Percentiles rank a stretch among this genome's conserved stretches.
Conservation (phyloP, 495 filamentous ascomycete species). For the Friedmanniomyces simplex region DNA sequence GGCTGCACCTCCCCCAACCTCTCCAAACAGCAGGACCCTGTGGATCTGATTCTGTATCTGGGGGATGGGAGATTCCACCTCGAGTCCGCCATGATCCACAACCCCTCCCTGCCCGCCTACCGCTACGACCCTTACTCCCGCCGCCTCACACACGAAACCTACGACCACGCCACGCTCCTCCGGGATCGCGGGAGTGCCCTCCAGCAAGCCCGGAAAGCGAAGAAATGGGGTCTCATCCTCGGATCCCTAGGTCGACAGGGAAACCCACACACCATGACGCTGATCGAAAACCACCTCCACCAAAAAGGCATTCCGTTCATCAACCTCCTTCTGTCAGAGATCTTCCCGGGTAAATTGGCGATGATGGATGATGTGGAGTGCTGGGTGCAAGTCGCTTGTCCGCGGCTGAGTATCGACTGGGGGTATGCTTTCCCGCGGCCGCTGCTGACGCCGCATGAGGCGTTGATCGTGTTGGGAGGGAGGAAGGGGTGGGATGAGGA, state of each 20-base stretch:
- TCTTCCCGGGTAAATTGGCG: slow-evolving; percentile 88
- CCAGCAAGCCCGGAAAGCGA: slow-evolving; percentile 55
- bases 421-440: slow-evolving; percentile 90
- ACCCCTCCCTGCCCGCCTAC: slow-evolving; percentile 80
- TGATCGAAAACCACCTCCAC: slow-evolving; percentile 67
- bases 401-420: slow-evolving; percentile 93
- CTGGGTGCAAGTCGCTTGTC: slow-evolving; percentile 97
- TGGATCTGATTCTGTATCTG: slow-evolving; percentile 83
- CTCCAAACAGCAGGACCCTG: slow-evolving; percentile 34
- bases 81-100: slow-evolving; percentile 97
- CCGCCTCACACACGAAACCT: slow-evolving; percentile 78
- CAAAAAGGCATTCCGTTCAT: slow-evolving; percentile 63
- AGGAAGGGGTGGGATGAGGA: slow-evolving; percentile 58
- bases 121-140: slow-evolving; percentile 95
- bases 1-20: slow-evolving; percentile 88
- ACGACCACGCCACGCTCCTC: slow-evolving; percentile 84
- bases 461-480: slow-evolving; percentile 71
- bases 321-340: slow-evolving; percentile 78
- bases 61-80: slow-evolving; percentile 96
- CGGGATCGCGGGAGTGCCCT: slow-evolving; percentile 70
- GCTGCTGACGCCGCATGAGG: slow-evolving; percentile 88
- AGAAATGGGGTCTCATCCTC: slow-evolving; percentile 89
- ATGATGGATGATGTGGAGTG: slow-evolving; percentile 88
- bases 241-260: slow-evolving; percentile 88
- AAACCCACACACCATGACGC: slow-evolving; percentile 80